Evolutionary conservation across 768 basidiomycete species (phyloP), one percentile per base, ranked within the genome.

Genomic region (Tylopilus vinaceipallidus): DNA sequence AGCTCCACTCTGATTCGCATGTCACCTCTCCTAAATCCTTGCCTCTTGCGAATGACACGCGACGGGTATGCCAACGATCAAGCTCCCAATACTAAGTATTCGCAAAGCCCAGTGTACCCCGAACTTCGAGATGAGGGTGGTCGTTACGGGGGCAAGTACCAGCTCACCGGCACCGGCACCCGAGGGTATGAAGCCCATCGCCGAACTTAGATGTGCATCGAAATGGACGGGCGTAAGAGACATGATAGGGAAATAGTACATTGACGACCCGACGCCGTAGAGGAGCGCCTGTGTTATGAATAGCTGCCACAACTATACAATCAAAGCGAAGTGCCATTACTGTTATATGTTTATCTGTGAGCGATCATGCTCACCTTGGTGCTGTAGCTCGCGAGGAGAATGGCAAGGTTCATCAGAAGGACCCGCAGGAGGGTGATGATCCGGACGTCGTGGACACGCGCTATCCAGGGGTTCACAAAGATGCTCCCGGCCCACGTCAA

Each of bases 381-480:
- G 32, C 4, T 33, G 43, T 20, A 34, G 32, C 43, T 44, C 22
- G 32, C 32, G n/a, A n/a, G n/a, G 23, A 44, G 13, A 16, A 34
- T 33, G n/a, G 30, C 43, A 6, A 44, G 20, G 32, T 16, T 44
- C 24, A 20, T 50, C 16, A 40, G 24, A 30, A 17, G 16, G 27
- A 27, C 42, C 13, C 36, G 19, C 17, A 30, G 32, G 33, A 42
- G 26, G 3, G 45, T 41, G 19, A 45, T 50, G 7, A 33, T 27
- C 5, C 43, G 37, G 2, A 50, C 49, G 14, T 45, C 32, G 24
- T 45, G 44, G 30, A 30, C 42, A 34, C 20, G 39, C 6, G 20
- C 45, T 39, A 46, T 46, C 44, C 38, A 45, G 13, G 24, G 43
- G 24, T 50, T 39, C 9, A 41, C 37, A 16, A 51, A 41, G 33